Percentiles rank a stretch among this genome's conserved stretches.
These are phyloP conservation scores for Melanomma pulvis-pyrius DNA, from an alignment of 495 filamentous ascomycete species.

Conservation along the genomic window DNA sequence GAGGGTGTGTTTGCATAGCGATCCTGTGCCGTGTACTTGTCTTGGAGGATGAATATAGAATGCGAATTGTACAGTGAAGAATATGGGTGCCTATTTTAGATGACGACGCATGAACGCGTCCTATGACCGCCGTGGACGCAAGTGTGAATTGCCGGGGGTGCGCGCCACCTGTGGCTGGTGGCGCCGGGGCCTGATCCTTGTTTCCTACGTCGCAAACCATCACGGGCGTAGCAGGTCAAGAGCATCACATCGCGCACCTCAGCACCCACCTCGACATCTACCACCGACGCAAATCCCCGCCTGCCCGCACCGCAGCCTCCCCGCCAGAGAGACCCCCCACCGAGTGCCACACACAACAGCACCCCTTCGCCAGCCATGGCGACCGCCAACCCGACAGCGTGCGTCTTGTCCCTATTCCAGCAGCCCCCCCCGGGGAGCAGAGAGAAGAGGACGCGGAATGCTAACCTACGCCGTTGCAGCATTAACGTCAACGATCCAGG, in stretches of 20 bases:
- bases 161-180: background rate
- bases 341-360: background rate
- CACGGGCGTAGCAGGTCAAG: background rate
- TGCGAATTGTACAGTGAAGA: slow-evolving; percentile 11
- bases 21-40: slow-evolving; percentile 14
- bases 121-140: background rate
- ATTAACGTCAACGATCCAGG: slow-evolving; percentile 81
- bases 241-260: background rate
- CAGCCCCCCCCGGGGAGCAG: slow-evolving; percentile 15
- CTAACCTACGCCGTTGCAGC: slow-evolving; percentile 46
- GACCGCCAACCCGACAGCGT: slow-evolving; percentile 47
- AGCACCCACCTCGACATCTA: background rate
- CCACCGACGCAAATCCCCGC: background rate
- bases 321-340: background rate
- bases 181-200: background rate
- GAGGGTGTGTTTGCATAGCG: slow-evolving; percentile 29
- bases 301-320: background rate
- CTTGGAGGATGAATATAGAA: background rate
- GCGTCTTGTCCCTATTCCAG: slow-evolving; percentile 21
- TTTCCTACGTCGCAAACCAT: background rate
- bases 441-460: slow-evolving; percentile 5
- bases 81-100: slow-evolving; percentile 22
- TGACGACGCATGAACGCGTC: slow-evolving; percentile 34
- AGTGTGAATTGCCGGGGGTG: background rate
- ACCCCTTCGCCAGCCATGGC: slow-evolving; percentile 41